Evolutionary conservation across 352 stramenopile species (phyloP), one percentile per base, ranked within the genome.

Genomic region (Pythium scleroteichum): DNA sequence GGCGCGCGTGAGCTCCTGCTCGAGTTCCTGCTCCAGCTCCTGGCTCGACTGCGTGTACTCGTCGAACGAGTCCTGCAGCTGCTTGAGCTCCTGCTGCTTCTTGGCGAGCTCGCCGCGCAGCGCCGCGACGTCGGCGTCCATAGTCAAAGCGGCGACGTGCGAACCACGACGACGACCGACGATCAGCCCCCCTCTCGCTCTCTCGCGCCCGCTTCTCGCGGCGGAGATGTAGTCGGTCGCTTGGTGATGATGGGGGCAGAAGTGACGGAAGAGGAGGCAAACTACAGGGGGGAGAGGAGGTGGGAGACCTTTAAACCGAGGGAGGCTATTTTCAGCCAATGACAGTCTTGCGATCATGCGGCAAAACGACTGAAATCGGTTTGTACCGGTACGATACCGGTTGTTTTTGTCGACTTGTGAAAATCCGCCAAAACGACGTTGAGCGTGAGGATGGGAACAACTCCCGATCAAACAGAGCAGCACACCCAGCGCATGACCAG

Each of bases 31-130:
- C 58, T 92, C 83, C 22, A 92, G 71, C 68, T 92, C 83, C 39
- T 90, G 79, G 50, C 83, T 92, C 49, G 83, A 92, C 71, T 88
- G 77, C 46, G 83, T 90, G 68, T 85, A 92, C 69, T 92, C 80
- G 64, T 92, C 83, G 58, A 90, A 92, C 57, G 84, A 76, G 47
- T 88, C 70, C 59, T 92, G 83, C 54, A 88, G 75, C 49, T 74
- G 64, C 69, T 82, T 77, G 40, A 90, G 72, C 66, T 90, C 81
- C 52, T 77, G 74, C 62, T 73, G 59, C 66, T 85, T 88, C 16
- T 66, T 75, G 40, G 69, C 53, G 53, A 92, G 65, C 64, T 82
- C 75, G 2, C 65, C 62, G 42, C 73, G 81, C 53, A 92, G 61
- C 26, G 59, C 44, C 42, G 57, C 57, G 38, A 20, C 38, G 38